Conservation (phyloP, 2,329 filamentous ascomycete genomes). For the Pezicula carpinea region DNA sequence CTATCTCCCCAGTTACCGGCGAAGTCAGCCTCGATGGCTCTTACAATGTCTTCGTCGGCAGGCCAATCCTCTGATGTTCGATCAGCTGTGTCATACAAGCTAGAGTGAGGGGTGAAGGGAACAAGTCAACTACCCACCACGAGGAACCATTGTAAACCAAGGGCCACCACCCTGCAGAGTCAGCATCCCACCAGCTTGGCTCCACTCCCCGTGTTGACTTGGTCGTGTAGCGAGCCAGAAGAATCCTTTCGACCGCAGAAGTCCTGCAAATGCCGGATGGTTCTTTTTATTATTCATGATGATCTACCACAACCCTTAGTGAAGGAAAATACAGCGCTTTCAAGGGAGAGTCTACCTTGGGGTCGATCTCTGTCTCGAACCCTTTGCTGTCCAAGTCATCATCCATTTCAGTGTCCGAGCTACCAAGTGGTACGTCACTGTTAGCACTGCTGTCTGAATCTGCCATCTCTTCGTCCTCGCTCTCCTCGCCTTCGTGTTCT, state of each 20-base stretch:
- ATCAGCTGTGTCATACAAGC: neutral
- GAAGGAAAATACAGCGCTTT: constrained; percentile 11
- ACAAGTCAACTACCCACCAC: neutral
- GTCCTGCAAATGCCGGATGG: constrained; percentile 31
- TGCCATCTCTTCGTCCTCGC: constrained; percentile 25
- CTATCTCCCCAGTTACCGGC: constrained; percentile 47
- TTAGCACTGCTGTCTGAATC: constrained; percentile 23
- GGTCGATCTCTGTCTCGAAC: constrained; percentile 3
- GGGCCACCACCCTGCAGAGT: constrained; percentile 20
- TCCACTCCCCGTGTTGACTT: constrained; percentile 38
- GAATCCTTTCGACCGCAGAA: constrained; percentile 39
- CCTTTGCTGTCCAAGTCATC: constrained; percentile 3
- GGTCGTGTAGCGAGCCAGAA: constrained; percentile 39
- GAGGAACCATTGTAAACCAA: constrained; percentile 10
- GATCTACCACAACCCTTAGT: constrained; percentile 1
- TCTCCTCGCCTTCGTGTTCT: constrained; percentile 23
- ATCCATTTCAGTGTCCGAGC: constrained; percentile 8
- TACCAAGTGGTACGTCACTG: constrained; percentile 10
- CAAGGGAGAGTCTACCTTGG: constrained; percentile 14
- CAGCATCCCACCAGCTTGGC: constrained; percentile 39
- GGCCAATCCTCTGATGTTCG: neutral
- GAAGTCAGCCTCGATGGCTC: constrained; percentile 7
- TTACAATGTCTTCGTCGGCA: neutral
- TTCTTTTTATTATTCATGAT: constrained; percentile 34
- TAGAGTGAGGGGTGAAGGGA: constrained; percentile 11